Base-by-base conservation (phyloP, 768 basidiomycete species). In the Pleurotus ostreatus region DNA sequence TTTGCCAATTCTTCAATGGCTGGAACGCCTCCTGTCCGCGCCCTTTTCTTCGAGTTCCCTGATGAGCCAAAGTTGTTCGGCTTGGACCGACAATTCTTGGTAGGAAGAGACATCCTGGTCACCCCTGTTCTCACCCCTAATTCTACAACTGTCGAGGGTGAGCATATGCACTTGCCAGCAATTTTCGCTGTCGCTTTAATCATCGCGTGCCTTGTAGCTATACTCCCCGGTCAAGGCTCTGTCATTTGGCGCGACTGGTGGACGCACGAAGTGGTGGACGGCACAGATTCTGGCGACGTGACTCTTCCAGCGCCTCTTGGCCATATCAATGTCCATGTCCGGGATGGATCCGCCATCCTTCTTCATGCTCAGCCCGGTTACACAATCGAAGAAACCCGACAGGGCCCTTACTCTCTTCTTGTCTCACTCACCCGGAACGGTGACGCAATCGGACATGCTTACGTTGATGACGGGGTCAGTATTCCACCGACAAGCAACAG, bases 41-140 rank as follows among this genome's bases (percentile, higher is more conserved):
- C 91, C 4, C 74, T 92, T 30, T 90, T 89, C 77, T 91, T 79
- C 63, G 86, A 91, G 65, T 92, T 89, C 73, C 86, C 86, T 0
- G 71, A 85, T 41, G 83, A 89, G 59, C 79, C 83, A 0, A 84
- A 86, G 58, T 66, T 86, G 2, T 85, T 85, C 57, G 70, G 68
- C 23, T 69, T 88, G 9, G 84, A 88, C 61, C 68, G 73, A 20
- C 91, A 93, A 66, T 93, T 88, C 74, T 63, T 92, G 61, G 68
- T 92, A 40, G 90, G 91, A 12, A 57, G 76, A 15, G 79, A 86
- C 60, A 77, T 93, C 48, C 79, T 92, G 41, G 82, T 92, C 52
- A 89, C 89, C 0, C 90, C 90, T 1, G 89, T 92, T 0, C 69
- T 92, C 38, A 72, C 70, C 9, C 87, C 88, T 0, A 88, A 88